phyloP scores from a whole-genome alignment of 768 basidiomycete genomes.

The Crassisporium funariophilum region DNA sequence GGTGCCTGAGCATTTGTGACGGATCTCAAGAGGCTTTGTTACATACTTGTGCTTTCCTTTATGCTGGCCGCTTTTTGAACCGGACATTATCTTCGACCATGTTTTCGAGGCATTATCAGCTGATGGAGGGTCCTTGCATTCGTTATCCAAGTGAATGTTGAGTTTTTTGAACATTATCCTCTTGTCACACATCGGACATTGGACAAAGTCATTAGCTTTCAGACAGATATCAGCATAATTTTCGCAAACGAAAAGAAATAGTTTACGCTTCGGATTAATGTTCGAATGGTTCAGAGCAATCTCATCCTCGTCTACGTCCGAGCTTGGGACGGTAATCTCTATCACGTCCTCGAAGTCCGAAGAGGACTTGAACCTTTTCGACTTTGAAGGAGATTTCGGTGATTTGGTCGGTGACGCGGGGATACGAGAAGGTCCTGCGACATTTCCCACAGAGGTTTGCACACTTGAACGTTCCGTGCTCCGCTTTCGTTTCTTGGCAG shows the following conservation, averaged over 20 bases:
- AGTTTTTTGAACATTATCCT: slow-evolving; percentile 49
- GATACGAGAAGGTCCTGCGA: slow-evolving; percentile 25
- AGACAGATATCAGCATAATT: slow-evolving; percentile 1
- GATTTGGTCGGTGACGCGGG: slow-evolving; percentile 8
- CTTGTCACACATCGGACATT: slow-evolving; percentile 65
- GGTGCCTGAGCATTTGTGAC: slow-evolving; percentile 1
- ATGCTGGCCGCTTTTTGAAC: slow-evolving; percentile 40
- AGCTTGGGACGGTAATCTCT: slow-evolving; percentile 31
- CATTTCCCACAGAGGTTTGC: slow-evolving; percentile 21
- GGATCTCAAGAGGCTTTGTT: slow-evolving; percentile 13
- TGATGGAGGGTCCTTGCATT: slow-evolving; percentile 43
- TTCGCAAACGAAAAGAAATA: background rate
- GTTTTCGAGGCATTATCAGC: slow-evolving; percentile 23
- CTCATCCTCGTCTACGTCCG: slow-evolving; percentile 39
- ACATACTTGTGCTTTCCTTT: slow-evolving; percentile 37
- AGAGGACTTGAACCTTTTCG: slow-evolving; percentile 19
- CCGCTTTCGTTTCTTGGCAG: slow-evolving; percentile 40
- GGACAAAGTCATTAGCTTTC: slow-evolving; percentile 43
- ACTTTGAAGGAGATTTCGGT: slow-evolving; percentile 19
- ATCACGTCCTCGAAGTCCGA: slow-evolving; percentile 8
- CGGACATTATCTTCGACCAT: slow-evolving; percentile 50
- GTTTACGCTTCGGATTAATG: slow-evolving; percentile 19
- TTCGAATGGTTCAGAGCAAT: slow-evolving; percentile 11
- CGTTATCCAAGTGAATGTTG: slow-evolving; percentile 68
- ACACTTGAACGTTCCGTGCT: slow-evolving; percentile 22